Evolutionary conservation across 2,329 filamentous ascomycete genomes (phyloP).

Genomic region (Calonectria pauciramosa): DNA sequence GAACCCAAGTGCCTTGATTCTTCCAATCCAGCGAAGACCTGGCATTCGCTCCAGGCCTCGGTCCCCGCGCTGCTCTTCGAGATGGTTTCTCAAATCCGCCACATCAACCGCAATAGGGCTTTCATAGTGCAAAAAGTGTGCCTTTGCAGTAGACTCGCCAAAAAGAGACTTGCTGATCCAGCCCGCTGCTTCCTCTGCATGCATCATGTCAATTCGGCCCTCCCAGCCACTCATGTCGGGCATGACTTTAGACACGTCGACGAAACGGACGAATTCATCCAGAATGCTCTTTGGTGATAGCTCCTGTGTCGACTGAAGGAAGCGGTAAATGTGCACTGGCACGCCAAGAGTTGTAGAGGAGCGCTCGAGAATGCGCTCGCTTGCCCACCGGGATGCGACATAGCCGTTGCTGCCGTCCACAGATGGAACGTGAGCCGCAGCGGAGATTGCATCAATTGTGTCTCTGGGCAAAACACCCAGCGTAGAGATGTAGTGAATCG

Average conservation of each 20-base stretch:
- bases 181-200: background rate
- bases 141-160: background rate
- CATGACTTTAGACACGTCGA: background rate
- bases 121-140: background rate
- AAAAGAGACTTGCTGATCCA: background rate
- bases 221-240: background rate
- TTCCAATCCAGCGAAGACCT: background rate
- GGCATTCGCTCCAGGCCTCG: background rate
- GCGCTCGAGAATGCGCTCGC: constrained; percentile 45
- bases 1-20: background rate
- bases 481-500: constrained; percentile 56
- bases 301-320: background rate
- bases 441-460: background rate
- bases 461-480: constrained; percentile 32
- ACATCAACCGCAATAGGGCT: background rate
- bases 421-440: constrained; percentile 2
- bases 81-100: background rate
- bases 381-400: constrained; percentile 51
- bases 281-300: background rate
- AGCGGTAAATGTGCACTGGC: background rate
- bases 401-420: constrained; percentile 45
- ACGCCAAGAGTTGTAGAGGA: background rate
- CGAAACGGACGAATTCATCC: background rate
- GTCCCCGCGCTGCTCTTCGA: background rate
- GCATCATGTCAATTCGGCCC: background rate